These are phyloP conservation scores for Dothistroma pini DNA, from an alignment of 2,329 filamentous ascomycete species.

Conservation along the genomic window DNA sequence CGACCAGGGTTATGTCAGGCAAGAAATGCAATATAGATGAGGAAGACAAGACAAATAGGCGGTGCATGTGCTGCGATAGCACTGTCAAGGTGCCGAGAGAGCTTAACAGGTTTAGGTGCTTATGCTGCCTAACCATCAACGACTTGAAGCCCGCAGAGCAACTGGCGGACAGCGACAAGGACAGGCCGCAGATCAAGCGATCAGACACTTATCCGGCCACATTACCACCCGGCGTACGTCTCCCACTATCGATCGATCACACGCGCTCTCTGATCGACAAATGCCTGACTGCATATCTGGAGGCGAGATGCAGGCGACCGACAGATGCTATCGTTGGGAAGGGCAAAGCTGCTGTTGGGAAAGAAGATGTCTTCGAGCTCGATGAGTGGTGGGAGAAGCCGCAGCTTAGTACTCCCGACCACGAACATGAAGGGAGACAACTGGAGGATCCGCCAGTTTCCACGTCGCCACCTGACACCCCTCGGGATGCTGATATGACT, in stretches of 20 bases:
- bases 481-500: constrained; percentile 4
- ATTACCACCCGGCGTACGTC: constrained; percentile 12
- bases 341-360: constrained; percentile 6
- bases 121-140: constrained; percentile 80
- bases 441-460: constrained; percentile 25
- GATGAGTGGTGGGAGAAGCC: constrained; percentile 8
- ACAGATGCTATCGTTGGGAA: not conserved
- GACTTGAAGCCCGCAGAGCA: constrained; percentile 53
- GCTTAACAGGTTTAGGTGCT: constrained; percentile 72
- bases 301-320: constrained; percentile 28
- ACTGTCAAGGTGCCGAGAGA: constrained; percentile 74
- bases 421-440: constrained; percentile 11
- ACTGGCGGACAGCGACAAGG: constrained; percentile 21
- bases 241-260: constrained; percentile 57
- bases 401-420: constrained; percentile 1
- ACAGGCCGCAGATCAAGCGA: constrained; percentile 14
- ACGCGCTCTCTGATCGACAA: constrained; percentile 57
- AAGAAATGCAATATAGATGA: constrained; percentile 35
- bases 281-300: constrained; percentile 52
- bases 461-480: constrained; percentile 26
- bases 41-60: constrained; percentile 61
- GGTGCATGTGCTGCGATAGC: constrained; percentile 82
- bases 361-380: constrained; percentile 15
- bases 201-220: constrained; percentile 19
- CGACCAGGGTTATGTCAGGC: constrained; percentile 28